phyloP scores from a whole-genome alignment of 2,329 filamentous ascomycete species.

The Alternaria burnsii region DNA sequence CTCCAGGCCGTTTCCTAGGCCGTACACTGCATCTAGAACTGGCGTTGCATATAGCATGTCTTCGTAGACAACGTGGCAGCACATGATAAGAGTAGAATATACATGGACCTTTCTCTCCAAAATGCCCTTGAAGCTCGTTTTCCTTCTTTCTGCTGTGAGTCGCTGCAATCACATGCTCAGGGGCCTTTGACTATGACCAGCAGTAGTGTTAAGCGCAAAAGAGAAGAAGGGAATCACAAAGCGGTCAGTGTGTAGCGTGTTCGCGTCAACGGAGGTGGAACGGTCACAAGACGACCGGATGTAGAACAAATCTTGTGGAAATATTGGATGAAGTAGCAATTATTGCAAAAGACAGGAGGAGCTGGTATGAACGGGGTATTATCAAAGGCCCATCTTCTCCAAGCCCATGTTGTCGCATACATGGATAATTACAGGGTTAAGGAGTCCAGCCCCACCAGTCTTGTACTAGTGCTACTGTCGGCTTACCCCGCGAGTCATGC shows the following conservation, averaged over 20 bases:
- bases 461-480: background rate
- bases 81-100: conserved; percentile 1
- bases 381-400: background rate
- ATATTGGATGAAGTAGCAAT: background rate
- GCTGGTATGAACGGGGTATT: background rate
- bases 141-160: background rate
- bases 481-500: background rate
- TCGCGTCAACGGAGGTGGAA: too few relatives aligned
- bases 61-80: background rate
- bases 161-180: too few relatives aligned
- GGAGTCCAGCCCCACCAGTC: background rate
- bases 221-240: too few relatives aligned
- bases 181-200: too few relatives aligned
- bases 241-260: too few relatives aligned
- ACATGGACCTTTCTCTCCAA: background rate
- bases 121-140: background rate
- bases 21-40: conserved; percentile 13
- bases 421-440: background rate
- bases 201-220: too few relatives aligned
- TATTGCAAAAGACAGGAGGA: background rate
- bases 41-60: conserved; percentile 8
- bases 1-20: background rate
- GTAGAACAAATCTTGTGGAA: too few relatives aligned
- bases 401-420: background rate
- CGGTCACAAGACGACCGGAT: too few relatives aligned